Evolutionary conservation across 73 alveolate genomes (phyloP), one percentile per base, ranked within the genome.

Genomic region (Diophrys appendiculata): DNA sequence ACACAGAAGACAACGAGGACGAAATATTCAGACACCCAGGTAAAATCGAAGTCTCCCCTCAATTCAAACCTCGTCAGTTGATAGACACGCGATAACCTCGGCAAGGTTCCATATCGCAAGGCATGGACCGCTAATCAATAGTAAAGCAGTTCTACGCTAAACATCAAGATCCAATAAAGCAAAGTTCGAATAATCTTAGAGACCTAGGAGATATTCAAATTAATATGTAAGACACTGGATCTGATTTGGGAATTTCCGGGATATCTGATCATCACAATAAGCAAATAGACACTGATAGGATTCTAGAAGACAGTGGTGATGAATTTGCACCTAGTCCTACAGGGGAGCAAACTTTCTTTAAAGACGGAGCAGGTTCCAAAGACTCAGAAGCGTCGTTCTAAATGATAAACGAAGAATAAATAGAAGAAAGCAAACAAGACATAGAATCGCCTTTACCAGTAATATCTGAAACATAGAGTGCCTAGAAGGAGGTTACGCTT

Each of bases 401-500:
- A 43, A 11, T 43, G 60, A 18, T 43, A 11, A 18, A 43, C n/a
- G 60, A 43, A 11, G 60, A 18, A 43, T 5, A 43, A 43, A 43
- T 5, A 43, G 60, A 43, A 43, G 60, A 18, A 43, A 43, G 60
- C n/a, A 43, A 43, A 43, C 18, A n/a, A n/a, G n/a, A n/a, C n/a
- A n/a, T n/a, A n/a, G n/a, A n/a, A n/a, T n/a, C n/a, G n/a, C n/a
- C n/a, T n/a, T n/a, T n/a, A n/a, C n/a, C n/a, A n/a, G n/a, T n/a
- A n/a, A n/a, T n/a, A n/a, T n/a, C n/a, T n/a, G n/a, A n/a, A n/a
- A n/a, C n/a, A n/a, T n/a, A n/a, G n/a, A n/a, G n/a, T n/a, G n/a
- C n/a, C n/a, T n/a, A 56, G 27, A 69, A 54, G 29, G 74, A 76
- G 28, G 32, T 28, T 23, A 65, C 56, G 31, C n/a, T 76, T 1